These are phyloP conservation scores for Achaetomium macrosporum DNA, from an alignment of 2,329 filamentous ascomycete genomes.

Conservation along the genomic window DNA sequence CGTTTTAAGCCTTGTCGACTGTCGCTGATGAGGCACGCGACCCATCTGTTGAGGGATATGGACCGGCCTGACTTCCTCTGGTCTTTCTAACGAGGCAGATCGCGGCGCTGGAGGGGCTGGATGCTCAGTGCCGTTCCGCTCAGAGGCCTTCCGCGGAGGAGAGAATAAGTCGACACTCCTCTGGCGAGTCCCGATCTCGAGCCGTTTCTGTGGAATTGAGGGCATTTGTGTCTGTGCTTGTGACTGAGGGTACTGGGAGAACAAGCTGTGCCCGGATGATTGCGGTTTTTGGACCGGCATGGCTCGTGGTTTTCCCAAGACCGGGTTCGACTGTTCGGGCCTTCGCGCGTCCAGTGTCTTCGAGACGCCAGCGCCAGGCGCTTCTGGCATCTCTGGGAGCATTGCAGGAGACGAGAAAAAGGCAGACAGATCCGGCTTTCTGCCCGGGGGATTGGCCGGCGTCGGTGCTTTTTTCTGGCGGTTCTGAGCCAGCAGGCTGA, in stretches of 20 bases:
- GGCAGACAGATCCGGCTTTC: slow-evolving; percentile 43
- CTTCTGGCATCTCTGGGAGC: slow-evolving; percentile 29
- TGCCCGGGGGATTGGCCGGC: slow-evolving; percentile 24
- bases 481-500: slow-evolving; percentile 33
- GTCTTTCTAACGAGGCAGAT: slow-evolving; percentile 30
- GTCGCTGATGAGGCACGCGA: slow-evolving; percentile 40
- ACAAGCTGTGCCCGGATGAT: slow-evolving; percentile 7
- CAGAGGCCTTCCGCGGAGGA: slow-evolving; percentile 22
- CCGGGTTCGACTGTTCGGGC: slow-evolving; percentile 1
- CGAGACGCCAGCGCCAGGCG: slow-evolving; percentile 13
- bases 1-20: slow-evolving; percentile 11
- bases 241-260: slow-evolving; percentile 6
- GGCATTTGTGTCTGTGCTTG: neutral
- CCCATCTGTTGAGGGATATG: slow-evolving; percentile 41
- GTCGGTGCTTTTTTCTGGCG: slow-evolving; percentile 10
- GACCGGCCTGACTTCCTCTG: slow-evolving; percentile 25
- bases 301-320: neutral
- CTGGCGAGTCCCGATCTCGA: slow-evolving; percentile 8
- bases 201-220: slow-evolving; percentile 8
- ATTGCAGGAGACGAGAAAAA: slow-evolving; percentile 54
- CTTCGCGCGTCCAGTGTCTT: slow-evolving; percentile 6
- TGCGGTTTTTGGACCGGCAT: neutral
- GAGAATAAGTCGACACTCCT: slow-evolving; percentile 25
- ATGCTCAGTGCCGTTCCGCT: slow-evolving; percentile 2
- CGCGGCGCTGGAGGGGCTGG: slow-evolving; percentile 13